These are phyloP conservation scores for Colletotrichum caudatum DNA, from an alignment of 2,329 filamentous ascomycete species.

Conservation along the genomic window DNA sequence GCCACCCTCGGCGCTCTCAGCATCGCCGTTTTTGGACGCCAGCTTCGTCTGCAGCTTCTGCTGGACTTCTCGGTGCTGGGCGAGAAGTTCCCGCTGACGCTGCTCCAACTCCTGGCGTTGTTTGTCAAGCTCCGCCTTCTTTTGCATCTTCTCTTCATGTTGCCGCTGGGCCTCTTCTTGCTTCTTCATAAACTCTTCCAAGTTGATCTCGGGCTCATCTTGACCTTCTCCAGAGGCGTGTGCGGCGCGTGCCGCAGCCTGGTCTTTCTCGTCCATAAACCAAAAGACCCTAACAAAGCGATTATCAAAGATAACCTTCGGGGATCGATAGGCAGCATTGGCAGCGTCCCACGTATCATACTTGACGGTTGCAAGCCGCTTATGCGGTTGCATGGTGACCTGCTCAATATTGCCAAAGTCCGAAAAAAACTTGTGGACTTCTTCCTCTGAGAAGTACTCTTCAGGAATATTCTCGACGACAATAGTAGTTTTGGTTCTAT, in stretches of 20 bases:
- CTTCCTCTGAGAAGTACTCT: conserved; percentile 74
- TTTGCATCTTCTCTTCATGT: conserved; percentile 73
- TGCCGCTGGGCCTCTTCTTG: conserved; percentile 79
- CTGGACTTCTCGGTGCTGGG: conserved; percentile 74
- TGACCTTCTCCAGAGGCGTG: conserved; percentile 42
- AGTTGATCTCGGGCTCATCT: conserved; percentile 67
- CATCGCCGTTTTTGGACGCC: conserved; percentile 57
- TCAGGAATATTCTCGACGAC: conserved; percentile 84
- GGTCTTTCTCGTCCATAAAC: conserved; percentile 67
- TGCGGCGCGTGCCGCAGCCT: conserved; percentile 46
- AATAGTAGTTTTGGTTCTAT: conserved; percentile 74
- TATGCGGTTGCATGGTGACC: conserved; percentile 74
- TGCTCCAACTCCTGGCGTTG: conserved; percentile 74
- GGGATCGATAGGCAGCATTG: conserved; percentile 78
- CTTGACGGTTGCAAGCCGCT: conserved; percentile 76
- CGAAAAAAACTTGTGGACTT: conserved; percentile 76
- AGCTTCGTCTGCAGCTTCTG: conserved; percentile 72
- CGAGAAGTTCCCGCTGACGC: conserved; percentile 71
- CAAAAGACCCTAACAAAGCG: conserved; percentile 88
- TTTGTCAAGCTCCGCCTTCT: conserved; percentile 72
- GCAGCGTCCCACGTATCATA: conserved; percentile 75
- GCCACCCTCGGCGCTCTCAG: conserved; percentile 42
- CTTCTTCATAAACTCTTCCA: conserved; percentile 75
- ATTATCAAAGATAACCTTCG: conserved; percentile 86
- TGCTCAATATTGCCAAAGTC: conserved; percentile 76